These are phyloP conservation scores for Spizellomyces sp. DNA, from an alignment of 192 early-diverging fungal species.

Conservation along the genomic window DNA sequence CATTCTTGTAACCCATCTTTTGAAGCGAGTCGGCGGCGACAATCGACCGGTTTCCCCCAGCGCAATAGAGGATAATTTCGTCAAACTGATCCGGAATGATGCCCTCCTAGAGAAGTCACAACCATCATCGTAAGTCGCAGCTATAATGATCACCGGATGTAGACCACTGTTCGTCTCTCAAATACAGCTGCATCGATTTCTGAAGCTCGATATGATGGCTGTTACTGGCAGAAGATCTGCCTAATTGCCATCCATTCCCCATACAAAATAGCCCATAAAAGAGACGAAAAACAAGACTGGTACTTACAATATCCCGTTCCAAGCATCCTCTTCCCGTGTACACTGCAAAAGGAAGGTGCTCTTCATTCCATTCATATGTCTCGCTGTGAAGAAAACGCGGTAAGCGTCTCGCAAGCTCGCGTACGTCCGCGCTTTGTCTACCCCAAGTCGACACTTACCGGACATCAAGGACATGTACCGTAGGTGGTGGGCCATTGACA, in stretches of 20 bases:
- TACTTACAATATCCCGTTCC: slow-evolving; percentile 58
- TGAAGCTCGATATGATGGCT: no score
- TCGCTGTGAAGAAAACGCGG: slow-evolving; percentile 32
- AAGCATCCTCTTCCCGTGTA: slow-evolving; percentile 56
- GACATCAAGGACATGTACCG: slow-evolving; percentile 51
- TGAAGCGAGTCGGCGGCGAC: slow-evolving; percentile 52
- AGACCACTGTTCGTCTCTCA: no score
- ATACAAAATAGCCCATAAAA: neutral
- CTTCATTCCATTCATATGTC: slow-evolving; percentile 58
- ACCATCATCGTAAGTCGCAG: neutral
- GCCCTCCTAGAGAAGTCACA: slow-evolving; percentile 37
- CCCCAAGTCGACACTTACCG: slow-evolving; percentile 28
- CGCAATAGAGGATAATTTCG: slow-evolving; percentile 58
- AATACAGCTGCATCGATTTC: no score
- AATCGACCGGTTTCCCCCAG: slow-evolving; percentile 50
- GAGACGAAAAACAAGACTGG: neutral
- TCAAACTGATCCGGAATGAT: slow-evolving; percentile 52
- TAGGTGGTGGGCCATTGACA: slow-evolving; percentile 23
- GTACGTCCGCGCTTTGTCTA: neutral
- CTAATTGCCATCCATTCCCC: neutral
- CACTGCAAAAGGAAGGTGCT: slow-evolving; percentile 50
- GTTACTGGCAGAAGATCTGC: no score
- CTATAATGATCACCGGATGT: no score
- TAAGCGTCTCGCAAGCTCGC: neutral
- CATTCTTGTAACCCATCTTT: slow-evolving; percentile 61